A percentile compares a stretch with the other conserved stretches of the same genome.
phyloP scores from a whole-genome alignment of 805 yeast species.

The Candida ulmi region DNA sequence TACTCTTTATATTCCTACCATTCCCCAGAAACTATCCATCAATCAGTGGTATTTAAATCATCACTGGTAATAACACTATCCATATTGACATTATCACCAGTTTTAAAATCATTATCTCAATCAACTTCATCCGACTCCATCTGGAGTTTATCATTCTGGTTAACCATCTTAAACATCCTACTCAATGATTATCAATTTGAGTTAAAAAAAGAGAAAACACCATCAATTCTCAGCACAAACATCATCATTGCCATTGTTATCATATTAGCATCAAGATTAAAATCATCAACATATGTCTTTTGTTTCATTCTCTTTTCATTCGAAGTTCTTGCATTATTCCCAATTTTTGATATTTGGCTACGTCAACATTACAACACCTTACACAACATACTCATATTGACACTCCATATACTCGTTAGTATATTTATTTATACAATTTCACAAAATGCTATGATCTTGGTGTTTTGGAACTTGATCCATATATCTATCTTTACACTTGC shows the following conservation, averaged over 20 bases:
- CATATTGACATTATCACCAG: conserved; percentile 79
- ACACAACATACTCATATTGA: conserved; percentile 7
- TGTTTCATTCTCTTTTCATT: conserved; percentile 74
- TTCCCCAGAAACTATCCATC: not conserved
- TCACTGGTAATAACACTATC: conserved; percentile 63
- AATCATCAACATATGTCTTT: conserved; percentile 71
- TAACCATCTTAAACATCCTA: conserved; percentile 61
- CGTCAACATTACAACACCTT: conserved; percentile 29
- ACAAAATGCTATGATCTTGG: conserved; percentile 34
- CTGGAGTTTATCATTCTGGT: conserved; percentile 86
- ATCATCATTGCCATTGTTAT: conserved; percentile 80
- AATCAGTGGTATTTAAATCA: conserved; percentile 43
- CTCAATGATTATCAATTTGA: conserved; percentile 64
- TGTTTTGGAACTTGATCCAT: conserved; percentile 47
- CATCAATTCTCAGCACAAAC: conserved; percentile 70
- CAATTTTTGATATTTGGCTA: conserved; percentile 59
- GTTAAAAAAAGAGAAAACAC: conserved; percentile 14
- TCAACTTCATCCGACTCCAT: conserved; percentile 92
- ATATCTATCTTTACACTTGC: conserved; percentile 45
- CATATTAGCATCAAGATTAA: conserved; percentile 82
- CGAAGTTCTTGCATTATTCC: conserved; percentile 66
- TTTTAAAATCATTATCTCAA: conserved; percentile 78
- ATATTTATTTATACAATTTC: conserved; percentile 28
- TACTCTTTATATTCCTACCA: not conserved
- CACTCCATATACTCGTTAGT: conserved; percentile 21